A percentile compares a stretch with the other conserved stretches of the same genome.
phyloP scores from a whole-genome alignment of 1,139 yeast species.

The Saccharomyces hybrid region DNA sequence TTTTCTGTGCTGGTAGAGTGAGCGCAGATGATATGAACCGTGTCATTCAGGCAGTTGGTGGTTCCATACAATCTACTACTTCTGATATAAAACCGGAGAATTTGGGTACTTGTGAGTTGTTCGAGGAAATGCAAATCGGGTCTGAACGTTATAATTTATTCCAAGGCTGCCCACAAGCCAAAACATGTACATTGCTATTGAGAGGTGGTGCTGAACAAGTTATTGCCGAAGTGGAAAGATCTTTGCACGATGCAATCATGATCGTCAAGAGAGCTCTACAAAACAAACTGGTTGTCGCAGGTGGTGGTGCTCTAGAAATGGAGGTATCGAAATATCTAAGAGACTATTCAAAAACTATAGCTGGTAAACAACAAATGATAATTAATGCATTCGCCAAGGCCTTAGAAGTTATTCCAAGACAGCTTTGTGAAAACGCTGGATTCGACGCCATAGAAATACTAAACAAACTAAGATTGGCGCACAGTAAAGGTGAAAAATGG shows the following conservation, averaged over 20 bases:
- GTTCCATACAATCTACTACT: constrained; percentile 79
- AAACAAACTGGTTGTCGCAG: constrained; percentile 84
- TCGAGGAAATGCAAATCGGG: constrained; percentile 94
- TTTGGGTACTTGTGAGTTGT: constrained; percentile 76
- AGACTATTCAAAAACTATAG: constrained; percentile 76
- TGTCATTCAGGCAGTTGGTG: constrained; percentile 91
- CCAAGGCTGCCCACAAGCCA: constrained; percentile 85
- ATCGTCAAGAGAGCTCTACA: constrained; percentile 91
- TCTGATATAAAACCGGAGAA: constrained; percentile 65
- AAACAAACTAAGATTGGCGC: constrained; percentile 84
- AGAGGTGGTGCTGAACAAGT: constrained; percentile 99
- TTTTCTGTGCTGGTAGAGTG: constrained; percentile 97
- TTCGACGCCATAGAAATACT: constrained; percentile 90
- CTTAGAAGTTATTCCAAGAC: constrained; percentile 92
- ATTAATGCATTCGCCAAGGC: constrained; percentile 92
- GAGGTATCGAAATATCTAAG: constrained; percentile 83
- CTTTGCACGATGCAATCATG: constrained; percentile 97
- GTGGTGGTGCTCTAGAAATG: constrained; percentile 99
- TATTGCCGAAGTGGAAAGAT: constrained; percentile 95
- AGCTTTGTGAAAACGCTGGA: constrained; percentile 95
- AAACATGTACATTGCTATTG: constrained; percentile 84
- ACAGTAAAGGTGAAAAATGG: constrained; percentile 88
- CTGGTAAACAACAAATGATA: constrained; percentile 92
- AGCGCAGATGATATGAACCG: constrained; percentile 83
- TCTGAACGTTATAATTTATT: constrained; percentile 89